A percentile compares a stretch with the other conserved stretches of the same genome.
Evolutionary conservation across 2,329 filamentous ascomycete species (phyloP).

Genomic region (Parafenestella ontariensis): DNA sequence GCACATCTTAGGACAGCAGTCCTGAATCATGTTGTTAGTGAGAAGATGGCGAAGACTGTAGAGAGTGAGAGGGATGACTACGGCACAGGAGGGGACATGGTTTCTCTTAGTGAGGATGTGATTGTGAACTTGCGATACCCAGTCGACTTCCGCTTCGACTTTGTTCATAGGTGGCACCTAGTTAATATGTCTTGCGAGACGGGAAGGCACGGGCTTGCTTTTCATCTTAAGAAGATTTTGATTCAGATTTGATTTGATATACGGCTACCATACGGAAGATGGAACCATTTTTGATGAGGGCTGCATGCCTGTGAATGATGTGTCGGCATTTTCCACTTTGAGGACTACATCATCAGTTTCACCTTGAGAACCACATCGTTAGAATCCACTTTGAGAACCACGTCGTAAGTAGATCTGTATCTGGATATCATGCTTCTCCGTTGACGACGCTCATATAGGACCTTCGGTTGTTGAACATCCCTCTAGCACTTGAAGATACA

Average conservation of each 20-base stretch:
- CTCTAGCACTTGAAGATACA: constrained; percentile 4
- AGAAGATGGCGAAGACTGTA: no score
- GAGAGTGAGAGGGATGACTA: no score
- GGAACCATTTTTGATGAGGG: not conserved
- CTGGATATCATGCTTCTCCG: not conserved
- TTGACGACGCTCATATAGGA: not conserved
- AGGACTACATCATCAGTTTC: no score
- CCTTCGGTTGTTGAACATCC: not conserved
- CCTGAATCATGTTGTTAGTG: no score
- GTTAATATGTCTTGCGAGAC: not conserved
- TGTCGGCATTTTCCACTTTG: no score
- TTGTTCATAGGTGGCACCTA: not conserved
- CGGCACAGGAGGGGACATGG: not conserved
- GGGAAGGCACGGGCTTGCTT: not conserved
- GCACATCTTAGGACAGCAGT: not conserved
- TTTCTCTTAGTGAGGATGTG: not conserved
- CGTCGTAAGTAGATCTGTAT: not conserved
- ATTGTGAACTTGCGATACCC: constrained; percentile 7
- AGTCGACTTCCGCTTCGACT: not conserved
- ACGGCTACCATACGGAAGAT: not conserved
- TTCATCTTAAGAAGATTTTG: not conserved
- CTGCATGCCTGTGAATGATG: not conserved
- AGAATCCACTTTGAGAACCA: no score
- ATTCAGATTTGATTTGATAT: not conserved
- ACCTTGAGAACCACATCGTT: no score